Percentiles rank a stretch among this genome's conserved stretches.
Conservation (phyloP, 768 basidiomycete species). For the Candolleomyces efflorescens region DNA sequence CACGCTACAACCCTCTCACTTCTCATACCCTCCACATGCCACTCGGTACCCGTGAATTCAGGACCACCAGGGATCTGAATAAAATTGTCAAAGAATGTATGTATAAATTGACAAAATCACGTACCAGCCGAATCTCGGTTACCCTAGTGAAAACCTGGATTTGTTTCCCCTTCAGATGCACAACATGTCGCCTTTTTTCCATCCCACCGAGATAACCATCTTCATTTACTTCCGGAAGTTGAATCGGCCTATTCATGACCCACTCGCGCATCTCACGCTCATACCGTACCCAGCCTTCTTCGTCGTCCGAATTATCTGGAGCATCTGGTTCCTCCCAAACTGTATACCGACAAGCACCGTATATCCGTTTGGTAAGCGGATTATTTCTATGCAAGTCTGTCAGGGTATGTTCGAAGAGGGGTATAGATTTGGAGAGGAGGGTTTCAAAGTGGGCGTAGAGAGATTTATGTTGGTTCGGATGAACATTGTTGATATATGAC, state of each 20-base stretch:
- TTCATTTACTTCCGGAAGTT: slow-evolving; percentile 40
- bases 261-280: slow-evolving; percentile 39
- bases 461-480: slow-evolving; percentile 24
- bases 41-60: slow-evolving; percentile 29
- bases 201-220: slow-evolving; percentile 43
- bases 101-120: slow-evolving; percentile 10
- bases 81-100: too few species aligned
- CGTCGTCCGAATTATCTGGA: slow-evolving; percentile 46
- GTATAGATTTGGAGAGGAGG: slow-evolving; percentile 34
- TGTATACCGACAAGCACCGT: slow-evolving; percentile 35
- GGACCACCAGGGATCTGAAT: slow-evolving; percentile 26
- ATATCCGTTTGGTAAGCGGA: slow-evolving; percentile 37
- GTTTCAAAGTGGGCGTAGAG: slow-evolving; percentile 29
- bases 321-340: slow-evolving; percentile 47
- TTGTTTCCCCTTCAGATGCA: slow-evolving; percentile 32
- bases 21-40: slow-evolving; percentile 52
- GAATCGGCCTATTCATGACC: slow-evolving; percentile 38
- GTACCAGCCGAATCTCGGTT: slow-evolving; percentile 38
- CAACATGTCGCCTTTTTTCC: slow-evolving; percentile 34
- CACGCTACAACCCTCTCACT: slow-evolving; percentile 49
- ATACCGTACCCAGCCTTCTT: slow-evolving; percentile 42
- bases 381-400: slow-evolving; percentile 51
- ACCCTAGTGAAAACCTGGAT: slow-evolving; percentile 41
- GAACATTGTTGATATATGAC: slow-evolving; percentile 54
- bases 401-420: slow-evolving; percentile 48